Base-by-base conservation (phyloP, 2,329 filamentous ascomycete species). In the Calonectria crousiana region DNA sequence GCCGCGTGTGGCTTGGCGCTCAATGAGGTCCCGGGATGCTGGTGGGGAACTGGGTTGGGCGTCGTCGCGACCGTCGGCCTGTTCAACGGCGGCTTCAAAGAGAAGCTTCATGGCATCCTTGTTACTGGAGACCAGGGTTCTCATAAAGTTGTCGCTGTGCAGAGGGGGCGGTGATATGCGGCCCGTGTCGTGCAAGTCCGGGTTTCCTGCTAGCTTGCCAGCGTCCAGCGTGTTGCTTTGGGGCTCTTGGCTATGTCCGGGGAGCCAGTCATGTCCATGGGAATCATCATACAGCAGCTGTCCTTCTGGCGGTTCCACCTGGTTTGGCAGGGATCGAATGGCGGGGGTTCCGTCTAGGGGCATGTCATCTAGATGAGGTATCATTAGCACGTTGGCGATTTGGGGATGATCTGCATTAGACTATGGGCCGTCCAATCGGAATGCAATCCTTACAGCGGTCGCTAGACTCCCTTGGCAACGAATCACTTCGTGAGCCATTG, bases 81-180 rank as follows among this genome's bases (percentile, higher is more conserved):
- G 62, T 32, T 79, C 75, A 9, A 70, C 47, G 28, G 76, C 74
- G 9, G 88, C 88, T 70, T 90, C 87, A 70, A 90, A 90, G 1
- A 90, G 82, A 23, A 90, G 83, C 64, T 88, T 89, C 44, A 90
- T 77, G 6, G 89, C 89, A 82, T 90, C 88, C 67, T 89, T 90
- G 14, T 87, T 87, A 72, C 87, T 90, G 0, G 88, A 88, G 4
- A 90, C 89, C 11, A 90, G 87, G 0, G 85, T 88, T 60, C 86
- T 81, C 81, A 89, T 86, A 26, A 88, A 71, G 28, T 71, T 74
- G 5, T 74, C 73, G 1, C 74, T 68, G 3, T 47, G 28, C 14
- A 56, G 8, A 28, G 65, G 52, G 8, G 70, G 71, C 16, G 65
- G 60, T 23, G 70, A 52, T 30, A 41, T 67, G 34, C 20, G 14